phyloP scores from a whole-genome alignment of 2,329 filamentous ascomycete genomes.

The Xylaria sp. region DNA sequence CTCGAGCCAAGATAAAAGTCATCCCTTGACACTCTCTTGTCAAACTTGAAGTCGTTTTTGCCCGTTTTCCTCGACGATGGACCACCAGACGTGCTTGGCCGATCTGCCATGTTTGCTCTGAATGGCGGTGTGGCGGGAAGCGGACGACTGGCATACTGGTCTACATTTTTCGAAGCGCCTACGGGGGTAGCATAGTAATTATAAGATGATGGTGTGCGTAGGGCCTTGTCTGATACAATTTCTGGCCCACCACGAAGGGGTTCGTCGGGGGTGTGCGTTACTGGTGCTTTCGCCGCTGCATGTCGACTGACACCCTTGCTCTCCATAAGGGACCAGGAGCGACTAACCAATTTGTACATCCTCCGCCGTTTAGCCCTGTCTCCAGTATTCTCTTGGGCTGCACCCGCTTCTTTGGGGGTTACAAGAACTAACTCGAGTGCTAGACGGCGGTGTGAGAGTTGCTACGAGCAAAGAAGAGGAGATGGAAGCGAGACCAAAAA shows the following conservation, averaged over 20 bases:
- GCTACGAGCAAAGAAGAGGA: slow-evolving; percentile 11
- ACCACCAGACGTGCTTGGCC: slow-evolving; percentile 58
- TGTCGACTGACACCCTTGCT: slow-evolving; percentile 35
- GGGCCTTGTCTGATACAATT: slow-evolving; percentile 49
- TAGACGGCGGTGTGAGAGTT: slow-evolving; percentile 30
- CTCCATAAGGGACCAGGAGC: slow-evolving; percentile 43
- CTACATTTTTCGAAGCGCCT: slow-evolving; percentile 38
- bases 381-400: slow-evolving; percentile 30
- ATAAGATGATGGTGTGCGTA: slow-evolving; percentile 45
- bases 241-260: slow-evolving; percentile 45
- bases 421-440: slow-evolving; percentile 21
- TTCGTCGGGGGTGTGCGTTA: slow-evolving; percentile 47
- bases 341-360: slow-evolving; percentile 45
- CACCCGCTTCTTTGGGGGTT: slow-evolving; percentile 28
- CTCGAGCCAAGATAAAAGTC: slow-evolving; percentile 53
- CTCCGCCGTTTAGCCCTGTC: slow-evolving; percentile 33
- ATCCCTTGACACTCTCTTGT: slow-evolving; percentile 60
- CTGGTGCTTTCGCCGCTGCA: slow-evolving; percentile 46
- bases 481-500: slow-evolving; percentile 12
- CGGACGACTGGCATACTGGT: slow-evolving; percentile 44
- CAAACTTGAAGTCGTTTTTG: slow-evolving; percentile 47
- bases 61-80: slow-evolving; percentile 48
- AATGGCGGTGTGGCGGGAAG: slow-evolving; percentile 41
- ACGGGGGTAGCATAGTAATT: slow-evolving; percentile 41
- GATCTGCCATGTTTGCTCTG: slow-evolving; percentile 49